A percentile compares a stretch with the other conserved stretches of the same genome.
Conservation (phyloP, 768 basidiomycete genomes). For the Daedaleopsis nitida region DNA sequence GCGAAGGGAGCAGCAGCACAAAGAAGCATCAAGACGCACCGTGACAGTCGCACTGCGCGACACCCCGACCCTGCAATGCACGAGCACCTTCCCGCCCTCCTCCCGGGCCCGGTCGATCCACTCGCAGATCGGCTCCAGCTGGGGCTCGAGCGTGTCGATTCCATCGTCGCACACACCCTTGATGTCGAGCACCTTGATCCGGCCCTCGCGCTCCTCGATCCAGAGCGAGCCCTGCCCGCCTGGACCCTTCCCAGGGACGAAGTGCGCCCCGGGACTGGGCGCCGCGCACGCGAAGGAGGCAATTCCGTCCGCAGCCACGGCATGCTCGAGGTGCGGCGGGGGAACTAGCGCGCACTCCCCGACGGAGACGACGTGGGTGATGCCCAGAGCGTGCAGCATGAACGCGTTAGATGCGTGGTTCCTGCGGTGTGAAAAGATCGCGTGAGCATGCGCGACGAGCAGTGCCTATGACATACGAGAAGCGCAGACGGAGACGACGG, state of each 20-base stretch:
- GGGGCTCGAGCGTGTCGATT: conserved; percentile 90
- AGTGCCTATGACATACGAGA: background rate
- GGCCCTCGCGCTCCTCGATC: conserved; percentile 85
- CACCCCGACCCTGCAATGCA: conserved; percentile 99
- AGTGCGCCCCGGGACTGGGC: conserved; percentile 34
- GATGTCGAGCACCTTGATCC: conserved; percentile 90
- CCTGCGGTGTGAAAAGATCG: conserved; percentile 38
- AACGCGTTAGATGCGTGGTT: conserved; percentile 93
- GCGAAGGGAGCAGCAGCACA: background rate
- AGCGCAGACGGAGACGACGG: conserved; percentile 20
- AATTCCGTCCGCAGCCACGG: background rate
- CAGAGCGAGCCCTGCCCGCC: conserved; percentile 73
- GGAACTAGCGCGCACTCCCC: conserved; percentile 93
- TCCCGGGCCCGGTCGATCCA: conserved; percentile 90
- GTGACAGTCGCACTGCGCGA: conserved; percentile 92
- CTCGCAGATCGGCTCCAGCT: conserved; percentile 84
- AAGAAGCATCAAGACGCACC: conserved; percentile 43
- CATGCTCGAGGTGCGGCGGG: conserved; percentile 50
- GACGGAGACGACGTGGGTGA: conserved; percentile 96
- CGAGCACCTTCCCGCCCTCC: conserved; percentile 87
- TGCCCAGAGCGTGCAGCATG: conserved; percentile 94
- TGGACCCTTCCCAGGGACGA: conserved; percentile 46
- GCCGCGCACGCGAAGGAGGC: conserved; percentile 13
- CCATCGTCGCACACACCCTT: conserved; percentile 95
- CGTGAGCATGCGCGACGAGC: background rate